These are phyloP conservation scores for Orbilia javanica DNA, from an alignment of 2,329 filamentous ascomycete species.

Conservation along the genomic window DNA sequence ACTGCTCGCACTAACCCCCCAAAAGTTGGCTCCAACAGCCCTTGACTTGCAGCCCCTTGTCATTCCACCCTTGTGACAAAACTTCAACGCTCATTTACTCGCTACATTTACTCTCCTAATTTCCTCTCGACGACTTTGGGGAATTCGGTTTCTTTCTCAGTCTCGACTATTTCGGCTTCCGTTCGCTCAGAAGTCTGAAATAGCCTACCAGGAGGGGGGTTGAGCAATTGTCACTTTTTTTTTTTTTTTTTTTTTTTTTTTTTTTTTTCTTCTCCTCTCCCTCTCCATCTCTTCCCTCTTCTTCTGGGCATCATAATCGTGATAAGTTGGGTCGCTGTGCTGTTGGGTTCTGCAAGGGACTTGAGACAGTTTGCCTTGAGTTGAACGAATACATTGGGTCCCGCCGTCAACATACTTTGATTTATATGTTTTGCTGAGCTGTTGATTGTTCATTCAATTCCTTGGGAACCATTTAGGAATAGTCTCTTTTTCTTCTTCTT, in stretches of 20 bases:
- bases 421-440: constrained; percentile 20
- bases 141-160: constrained; percentile 32
- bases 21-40: constrained; percentile 39
- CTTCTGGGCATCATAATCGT: not conserved
- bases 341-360: constrained; percentile 20
- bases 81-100: constrained; percentile 55
- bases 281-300: too few relatives aligned
- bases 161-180: constrained; percentile 19
- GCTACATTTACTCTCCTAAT: constrained; percentile 30
- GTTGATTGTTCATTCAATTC: not conserved
- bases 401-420: not conserved
- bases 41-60: constrained; percentile 48
- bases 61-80: constrained; percentile 54
- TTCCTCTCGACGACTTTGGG: constrained; percentile 36
- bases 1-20: constrained; percentile 52
- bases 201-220: not conserved
- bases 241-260: not conserved
- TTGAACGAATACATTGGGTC: constrained; percentile 1
- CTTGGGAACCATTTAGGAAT: not conserved
- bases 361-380: not conserved
- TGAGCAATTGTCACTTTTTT: constrained; percentile 12
- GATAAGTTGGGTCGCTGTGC: constrained; percentile 7
- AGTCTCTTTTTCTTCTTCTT: too few relatives aligned
- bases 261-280: not conserved
- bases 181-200: not conserved